phyloP scores from a whole-genome alignment of 1,139 yeast genomes.

The Scheffersomyces titani region DNA sequence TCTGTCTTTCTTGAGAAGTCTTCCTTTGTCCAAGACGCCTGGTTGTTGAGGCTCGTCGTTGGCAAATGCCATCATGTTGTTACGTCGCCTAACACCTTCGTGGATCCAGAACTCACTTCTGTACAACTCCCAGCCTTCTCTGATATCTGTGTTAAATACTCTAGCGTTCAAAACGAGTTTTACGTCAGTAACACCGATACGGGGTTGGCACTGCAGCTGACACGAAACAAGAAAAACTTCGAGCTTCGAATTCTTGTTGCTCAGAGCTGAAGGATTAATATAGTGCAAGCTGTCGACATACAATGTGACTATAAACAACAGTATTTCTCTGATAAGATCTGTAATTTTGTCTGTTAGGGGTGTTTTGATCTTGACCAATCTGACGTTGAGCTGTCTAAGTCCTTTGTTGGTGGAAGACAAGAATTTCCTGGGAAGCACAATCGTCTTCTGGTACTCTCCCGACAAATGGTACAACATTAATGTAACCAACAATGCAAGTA shows the following conservation, averaged over 20 bases:
- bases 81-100: constrained; percentile 73
- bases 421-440: constrained; percentile 78
- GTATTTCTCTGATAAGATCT: constrained; percentile 44
- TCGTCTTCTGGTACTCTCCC: constrained; percentile 86
- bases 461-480: constrained; percentile 77
- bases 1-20: constrained; percentile 35
- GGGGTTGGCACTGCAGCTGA: constrained; percentile 49
- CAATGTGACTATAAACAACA: constrained; percentile 33
- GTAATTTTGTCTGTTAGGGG: constrained; percentile 55
- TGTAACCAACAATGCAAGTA: constrained; percentile 70
- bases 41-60: constrained; percentile 12
- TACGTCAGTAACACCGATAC: constrained; percentile 51
- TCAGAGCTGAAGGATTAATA: constrained; percentile 35
- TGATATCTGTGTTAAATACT: constrained; percentile 74
- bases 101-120: constrained; percentile 91
- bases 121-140: constrained; percentile 95
- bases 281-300: constrained; percentile 31
- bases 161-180: constrained; percentile 81
- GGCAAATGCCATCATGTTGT: constrained; percentile 39
- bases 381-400: constrained; percentile 74
- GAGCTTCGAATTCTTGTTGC: constrained; percentile 35
- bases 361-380: constrained; percentile 69
- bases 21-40: constrained; percentile 21
- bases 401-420: constrained; percentile 84
- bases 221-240: constrained; percentile 46